Conservation (phyloP, 192 early-diverging fungal species). For the Mortierella hygrophila region DNA sequence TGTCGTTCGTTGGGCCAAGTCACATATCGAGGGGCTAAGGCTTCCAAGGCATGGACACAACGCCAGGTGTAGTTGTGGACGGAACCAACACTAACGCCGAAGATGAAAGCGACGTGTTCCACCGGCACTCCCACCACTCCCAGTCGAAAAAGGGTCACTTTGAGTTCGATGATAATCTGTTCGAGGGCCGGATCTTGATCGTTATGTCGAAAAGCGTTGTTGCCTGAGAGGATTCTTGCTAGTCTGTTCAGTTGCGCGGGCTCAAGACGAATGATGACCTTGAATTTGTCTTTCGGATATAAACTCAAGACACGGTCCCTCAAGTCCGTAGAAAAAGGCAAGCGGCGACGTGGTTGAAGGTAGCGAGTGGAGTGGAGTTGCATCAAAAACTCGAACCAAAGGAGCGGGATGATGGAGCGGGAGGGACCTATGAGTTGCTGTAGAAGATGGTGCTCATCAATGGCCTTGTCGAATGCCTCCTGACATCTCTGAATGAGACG, state of each 20-base stretch:
- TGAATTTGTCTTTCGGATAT: not conserved
- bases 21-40: not conserved
- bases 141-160: constrained; percentile 1
- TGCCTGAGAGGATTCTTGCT: not conserved
- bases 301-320: not conserved
- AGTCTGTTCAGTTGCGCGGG: not conserved
- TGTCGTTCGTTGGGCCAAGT: not conserved
- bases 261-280: not conserved
- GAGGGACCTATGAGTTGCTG: not conserved
- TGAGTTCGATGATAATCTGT: not conserved
- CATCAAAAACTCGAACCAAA: not conserved
- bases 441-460: not conserved
- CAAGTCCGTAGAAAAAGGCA: constrained; percentile 10
- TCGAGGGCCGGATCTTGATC: not conserved
- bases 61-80: constrained; percentile 15
- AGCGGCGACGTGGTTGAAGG: not conserved
- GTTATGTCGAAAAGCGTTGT: not conserved
- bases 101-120: not conserved
- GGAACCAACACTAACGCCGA: not conserved
- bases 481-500: not conserved
- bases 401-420: not conserved
- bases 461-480: not conserved
- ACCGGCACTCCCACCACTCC: not conserved
- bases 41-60: not conserved
- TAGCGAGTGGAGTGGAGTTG: constrained; percentile 1